phyloP scores from a whole-genome alignment of 305 asterid genomes.

The Nicotiana rustica region DNA sequence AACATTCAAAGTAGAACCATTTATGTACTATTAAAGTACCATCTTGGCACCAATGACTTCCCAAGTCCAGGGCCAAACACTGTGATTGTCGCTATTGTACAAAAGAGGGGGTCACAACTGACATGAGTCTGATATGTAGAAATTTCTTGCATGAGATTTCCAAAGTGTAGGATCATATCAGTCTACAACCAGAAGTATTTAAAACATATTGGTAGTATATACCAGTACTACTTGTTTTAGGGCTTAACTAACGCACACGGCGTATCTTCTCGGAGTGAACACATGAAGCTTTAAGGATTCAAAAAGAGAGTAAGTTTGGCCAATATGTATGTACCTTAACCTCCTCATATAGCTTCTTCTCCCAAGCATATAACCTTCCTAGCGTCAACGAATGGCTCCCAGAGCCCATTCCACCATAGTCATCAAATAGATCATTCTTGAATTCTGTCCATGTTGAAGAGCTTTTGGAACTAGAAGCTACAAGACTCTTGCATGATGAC shows the following conservation, averaged over 20 bases:
- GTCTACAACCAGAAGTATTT: neutral
- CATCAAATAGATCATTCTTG: conserved; percentile 77
- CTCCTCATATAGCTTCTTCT: conserved; percentile 82
- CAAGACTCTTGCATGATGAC: conserved; percentile 72
- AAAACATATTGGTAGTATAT: neutral
- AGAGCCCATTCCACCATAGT: conserved; percentile 85
- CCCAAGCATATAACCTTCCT: conserved; percentile 91
- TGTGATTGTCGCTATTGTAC: neutral
- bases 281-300: neutral
- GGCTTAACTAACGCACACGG: neutral
- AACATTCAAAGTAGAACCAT: neutral
- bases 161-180: neutral
- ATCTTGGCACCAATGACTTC: neutral
- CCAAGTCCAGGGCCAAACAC: neutral
- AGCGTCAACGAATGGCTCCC: conserved; percentile 84
- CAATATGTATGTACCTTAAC: conserved; percentile 66
- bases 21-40: neutral
- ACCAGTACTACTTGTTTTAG: neutral
- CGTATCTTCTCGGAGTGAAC: neutral
- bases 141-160: neutral
- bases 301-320: neutral
- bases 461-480: conserved; percentile 71
- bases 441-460: conserved; percentile 78
- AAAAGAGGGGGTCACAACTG: neutral
- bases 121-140: neutral